Base-by-base conservation (phyloP, 805 yeast genomes). In the Teunomyces pallodes region DNA sequence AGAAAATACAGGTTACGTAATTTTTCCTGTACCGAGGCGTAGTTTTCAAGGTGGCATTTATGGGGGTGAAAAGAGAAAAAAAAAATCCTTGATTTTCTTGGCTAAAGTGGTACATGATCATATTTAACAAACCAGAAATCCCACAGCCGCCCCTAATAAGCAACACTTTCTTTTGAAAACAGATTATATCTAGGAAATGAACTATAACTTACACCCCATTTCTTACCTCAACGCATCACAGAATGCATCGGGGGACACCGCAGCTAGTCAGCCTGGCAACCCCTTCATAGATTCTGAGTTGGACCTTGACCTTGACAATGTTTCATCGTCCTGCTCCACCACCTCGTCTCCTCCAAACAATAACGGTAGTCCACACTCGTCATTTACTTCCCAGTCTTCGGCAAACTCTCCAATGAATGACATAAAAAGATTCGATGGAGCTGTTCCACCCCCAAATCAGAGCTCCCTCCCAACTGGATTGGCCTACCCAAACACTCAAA, bases 161-260 rank as follows among this genome's bases (percentile, higher is more conserved):
- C 30, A 10, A 3, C n/a, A 38, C 27, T 38, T 38, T 38, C 30
- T 38, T 38, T 26, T 38, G 26, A 10, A 13, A 20, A 17, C 12
- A 26, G 14, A 24, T 20, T 24, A 26, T 38, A 20, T 38, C 17
- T 38, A 12, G 41, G 27, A 38, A 33, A 67, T 70, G 71, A 71
- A 70, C 51, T 73, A 70, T 55, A 73, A 72, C 54, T 58, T 72
- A 43, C 78, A 73, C 53, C 78, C 78, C n/a, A 67, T 73, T 28
- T 62, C 76, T 27, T 73, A 73, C 50, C 64, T 73, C 39, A 73
- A 73, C 58, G 76, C 77, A 31, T 53, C 63, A 26, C 29, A 54
- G 36, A 45, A 35, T 28, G 35, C 30, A 10, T 33, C 13, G 26
- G 47, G 30, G 5, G 43, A 48, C n/a, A 43, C 30, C 12, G 20